Conservation (phyloP, 192 early-diverging fungal genomes). For the Gryganskiella cystojenkinii region DNA sequence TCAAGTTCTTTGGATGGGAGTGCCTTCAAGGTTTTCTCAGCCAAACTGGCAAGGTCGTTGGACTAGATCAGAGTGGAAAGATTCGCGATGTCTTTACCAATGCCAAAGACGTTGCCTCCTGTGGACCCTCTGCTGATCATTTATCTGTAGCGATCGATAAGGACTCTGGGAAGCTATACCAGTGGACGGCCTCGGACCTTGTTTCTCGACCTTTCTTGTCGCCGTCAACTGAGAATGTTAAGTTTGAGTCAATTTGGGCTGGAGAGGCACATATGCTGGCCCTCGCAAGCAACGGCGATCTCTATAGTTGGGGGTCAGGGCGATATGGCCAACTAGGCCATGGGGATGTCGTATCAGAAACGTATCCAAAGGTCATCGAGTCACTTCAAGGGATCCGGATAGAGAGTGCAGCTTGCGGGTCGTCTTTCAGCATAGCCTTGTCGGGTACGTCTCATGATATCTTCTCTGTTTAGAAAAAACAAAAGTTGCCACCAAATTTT, state of each 20-base stretch:
- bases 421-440: slow-evolving; percentile 38
- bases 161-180: not conserved
- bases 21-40: slow-evolving; percentile 18
- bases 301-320: slow-evolving; percentile 56
- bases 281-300: slow-evolving; percentile 20
- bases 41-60: slow-evolving; percentile 10
- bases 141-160: slow-evolving; percentile 19
- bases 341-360: slow-evolving; percentile 32
- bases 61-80: not conserved
- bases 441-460: slow-evolving; percentile 16
- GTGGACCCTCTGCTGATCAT: slow-evolving; percentile 23
- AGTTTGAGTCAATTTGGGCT: slow-evolving; percentile 28
- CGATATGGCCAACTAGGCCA: slow-evolving; percentile 56
- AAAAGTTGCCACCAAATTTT: not conserved
- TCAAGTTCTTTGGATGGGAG: slow-evolving; percentile 19
- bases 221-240: not conserved
- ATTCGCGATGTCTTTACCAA: not conserved
- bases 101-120: slow-evolving; percentile 20
- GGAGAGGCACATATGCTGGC: slow-evolving; percentile 53
- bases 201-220: not conserved
- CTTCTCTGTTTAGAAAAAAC: not conserved
- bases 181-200: slow-evolving; percentile 16
- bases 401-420: slow-evolving; percentile 48
- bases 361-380: slow-evolving; percentile 42
- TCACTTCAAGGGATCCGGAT: slow-evolving; percentile 48